phyloP scores from a whole-genome alignment of 148 eudicot genomes.

The Selenicereus undatus region DNA sequence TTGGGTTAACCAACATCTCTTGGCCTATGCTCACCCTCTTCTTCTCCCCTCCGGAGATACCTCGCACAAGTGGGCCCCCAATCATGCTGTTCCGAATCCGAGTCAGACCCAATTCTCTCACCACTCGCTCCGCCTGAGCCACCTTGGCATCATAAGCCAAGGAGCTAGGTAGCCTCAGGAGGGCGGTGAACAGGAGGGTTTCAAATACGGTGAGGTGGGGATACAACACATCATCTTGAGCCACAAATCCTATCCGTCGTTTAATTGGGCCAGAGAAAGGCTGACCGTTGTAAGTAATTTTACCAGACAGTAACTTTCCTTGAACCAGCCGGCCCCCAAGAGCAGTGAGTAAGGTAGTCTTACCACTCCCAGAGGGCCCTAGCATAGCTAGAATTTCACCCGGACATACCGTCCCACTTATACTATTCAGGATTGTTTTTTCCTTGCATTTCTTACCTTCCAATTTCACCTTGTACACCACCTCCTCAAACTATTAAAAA shows the following conservation, averaged over 20 bases:
- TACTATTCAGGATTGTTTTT: constrained; percentile 74
- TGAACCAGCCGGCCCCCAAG: constrained; percentile 72
- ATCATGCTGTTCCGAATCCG: constrained; percentile 74
- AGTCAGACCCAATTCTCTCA: constrained; percentile 56
- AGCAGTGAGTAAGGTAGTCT: constrained; percentile 91
- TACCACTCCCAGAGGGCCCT: constrained; percentile 98
- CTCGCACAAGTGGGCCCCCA: constrained; percentile 87
- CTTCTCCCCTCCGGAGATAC: constrained; percentile 94
- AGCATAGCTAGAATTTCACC: constrained; percentile 96
- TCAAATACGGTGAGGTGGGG: constrained; percentile 91
- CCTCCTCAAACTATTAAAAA: constrained; percentile 76
- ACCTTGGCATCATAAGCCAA: constrained; percentile 48
- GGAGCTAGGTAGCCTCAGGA: constrained; percentile 67
- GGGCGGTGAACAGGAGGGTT: constrained; percentile 84
- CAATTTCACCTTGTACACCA: constrained; percentile 74
- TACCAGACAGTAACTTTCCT: constrained; percentile 59
- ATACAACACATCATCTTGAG: constrained; percentile 83
- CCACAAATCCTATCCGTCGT: constrained; percentile 78
- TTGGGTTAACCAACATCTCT: constrained; percentile 91
- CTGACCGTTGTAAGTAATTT: constrained; percentile 72
- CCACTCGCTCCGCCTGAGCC: constrained; percentile 67
- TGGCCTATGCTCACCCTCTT: constrained; percentile 97
- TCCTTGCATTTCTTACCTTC: constrained; percentile 48
- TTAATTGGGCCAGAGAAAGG: constrained; percentile 67
- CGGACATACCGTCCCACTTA: constrained; percentile 76